A percentile compares a stretch with the other conserved stretches of the same genome.
phyloP scores from a whole-genome alignment of 331 rosid genomes.

The Acacia concinna region DNA sequence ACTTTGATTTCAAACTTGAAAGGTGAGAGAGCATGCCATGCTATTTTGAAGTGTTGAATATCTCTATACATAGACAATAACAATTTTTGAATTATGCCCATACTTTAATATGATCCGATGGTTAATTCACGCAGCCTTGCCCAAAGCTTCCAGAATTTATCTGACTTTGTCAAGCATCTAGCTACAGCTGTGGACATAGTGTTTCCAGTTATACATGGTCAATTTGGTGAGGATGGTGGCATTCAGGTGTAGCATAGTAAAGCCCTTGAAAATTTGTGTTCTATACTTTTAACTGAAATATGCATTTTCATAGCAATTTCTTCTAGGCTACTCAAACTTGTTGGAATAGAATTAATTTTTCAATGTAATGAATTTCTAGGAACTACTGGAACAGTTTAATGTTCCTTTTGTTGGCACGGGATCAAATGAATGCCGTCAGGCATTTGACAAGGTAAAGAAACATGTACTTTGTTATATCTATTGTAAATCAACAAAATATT shows the following conservation, averaged over 20 bases:
- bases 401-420: conserved; percentile 95
- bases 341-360: conserved; percentile 18
- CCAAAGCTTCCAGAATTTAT: conserved; percentile 66
- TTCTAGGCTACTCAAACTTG: neutral
- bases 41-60: conserved; percentile 12
- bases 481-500: neutral
- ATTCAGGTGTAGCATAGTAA: conserved; percentile 64
- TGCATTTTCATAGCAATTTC: neutral
- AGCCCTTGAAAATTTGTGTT: neutral
- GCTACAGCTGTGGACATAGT: conserved; percentile 78
- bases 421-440: conserved; percentile 75
- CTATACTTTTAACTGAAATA: neutral
- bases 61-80: neutral
- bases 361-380: conserved; percentile 52
- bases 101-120: conserved; percentile 13
- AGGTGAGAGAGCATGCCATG: conserved; percentile 55
- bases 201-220: conserved; percentile 94
- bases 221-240: conserved; percentile 94
- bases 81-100: neutral
- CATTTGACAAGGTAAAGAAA: conserved; percentile 82
- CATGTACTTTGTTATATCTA: conserved; percentile 15
- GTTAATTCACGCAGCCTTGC: conserved; percentile 71
- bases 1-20: conserved; percentile 95
- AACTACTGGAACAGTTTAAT: conserved; percentile 71
- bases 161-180: conserved; percentile 75